These are phyloP conservation scores for Colletotrichum echinochloae DNA, from an alignment of 2,329 filamentous ascomycete genomes.

Conservation along the genomic window DNA sequence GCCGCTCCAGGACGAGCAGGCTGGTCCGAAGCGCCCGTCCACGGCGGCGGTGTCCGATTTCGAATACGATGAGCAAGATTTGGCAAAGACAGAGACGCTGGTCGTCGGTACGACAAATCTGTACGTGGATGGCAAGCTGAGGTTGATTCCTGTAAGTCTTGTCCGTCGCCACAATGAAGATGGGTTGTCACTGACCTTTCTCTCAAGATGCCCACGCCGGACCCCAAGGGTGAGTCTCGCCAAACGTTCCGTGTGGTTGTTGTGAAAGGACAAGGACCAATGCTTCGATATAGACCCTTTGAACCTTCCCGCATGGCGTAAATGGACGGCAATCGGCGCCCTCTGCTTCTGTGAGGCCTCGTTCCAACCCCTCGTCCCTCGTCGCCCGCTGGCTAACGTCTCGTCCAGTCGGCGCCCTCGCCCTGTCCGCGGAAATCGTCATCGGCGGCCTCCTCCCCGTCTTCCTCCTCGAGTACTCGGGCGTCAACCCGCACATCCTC, in stretches of 20 bases:
- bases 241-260: not conserved
- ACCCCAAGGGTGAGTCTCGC: conserved; percentile 45
- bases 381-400: not conserved
- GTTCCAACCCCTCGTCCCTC: not conserved
- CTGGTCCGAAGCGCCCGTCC: conserved; percentile 15
- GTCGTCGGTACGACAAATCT: conserved; percentile 44
- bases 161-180: not conserved
- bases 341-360: conserved; percentile 47
- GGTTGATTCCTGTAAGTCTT: conserved; percentile 42
- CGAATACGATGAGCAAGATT: not conserved
- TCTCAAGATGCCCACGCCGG: conserved; percentile 45
- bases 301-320: conserved; percentile 48
- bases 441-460: conserved; percentile 49
- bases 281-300: conserved; percentile 45
- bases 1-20: conserved; percentile 36
- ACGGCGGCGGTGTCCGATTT: conserved; percentile 13
- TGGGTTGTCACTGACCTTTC: not conserved
- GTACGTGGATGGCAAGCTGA: conserved; percentile 41
- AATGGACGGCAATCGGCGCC: conserved; percentile 47
- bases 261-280: conserved; percentile 12
- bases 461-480: conserved; percentile 51
- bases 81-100: conserved; percentile 35
- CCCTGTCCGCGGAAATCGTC: conserved; percentile 45
- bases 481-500: conserved; percentile 47
- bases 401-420: conserved; percentile 45